Conservation (phyloP, 306 rosid species). For the Macrotyloma uniflorum region DNA sequence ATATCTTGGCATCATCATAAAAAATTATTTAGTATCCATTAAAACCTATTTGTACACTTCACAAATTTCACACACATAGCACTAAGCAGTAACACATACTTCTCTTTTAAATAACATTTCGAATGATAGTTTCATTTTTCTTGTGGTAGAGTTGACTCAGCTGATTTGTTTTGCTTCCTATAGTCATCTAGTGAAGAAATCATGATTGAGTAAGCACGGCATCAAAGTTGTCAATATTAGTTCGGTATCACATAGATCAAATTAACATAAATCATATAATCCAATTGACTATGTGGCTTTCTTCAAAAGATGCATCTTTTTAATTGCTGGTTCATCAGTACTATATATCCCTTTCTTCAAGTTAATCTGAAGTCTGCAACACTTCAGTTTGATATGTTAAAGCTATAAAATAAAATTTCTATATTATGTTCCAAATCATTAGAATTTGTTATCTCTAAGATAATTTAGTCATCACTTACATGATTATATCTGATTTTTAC, state of each 20-base stretch:
- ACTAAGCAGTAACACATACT: neutral
- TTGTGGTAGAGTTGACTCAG: neutral
- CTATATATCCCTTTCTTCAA: neutral
- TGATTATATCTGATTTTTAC: conserved; percentile 26
- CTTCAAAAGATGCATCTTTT: conserved; percentile 2
- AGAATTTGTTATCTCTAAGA: neutral
- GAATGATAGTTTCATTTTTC: conserved; percentile 10
- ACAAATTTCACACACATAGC: neutral
- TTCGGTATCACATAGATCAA: neutral
- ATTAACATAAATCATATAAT: conserved; percentile 6
- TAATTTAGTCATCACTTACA: neutral
- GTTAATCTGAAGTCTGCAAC: neutral
- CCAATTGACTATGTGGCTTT: neutral
- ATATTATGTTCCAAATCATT: neutral
- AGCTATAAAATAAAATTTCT: neutral
- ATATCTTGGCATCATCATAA: neutral
- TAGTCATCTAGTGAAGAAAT: neutral
- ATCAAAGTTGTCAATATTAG: neutral
- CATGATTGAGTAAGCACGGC: conserved; percentile 13
- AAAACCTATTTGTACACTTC: conserved; percentile 4
- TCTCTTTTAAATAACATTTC: conserved; percentile 7
- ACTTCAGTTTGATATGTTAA: neutral
- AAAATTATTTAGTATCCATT: neutral
- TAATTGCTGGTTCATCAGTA: neutral
- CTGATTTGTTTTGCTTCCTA: conserved; percentile 7